These are phyloP conservation scores for Tephrocybe sp. DNA, from an alignment of 768 basidiomycete genomes.

Conservation along the genomic window DNA sequence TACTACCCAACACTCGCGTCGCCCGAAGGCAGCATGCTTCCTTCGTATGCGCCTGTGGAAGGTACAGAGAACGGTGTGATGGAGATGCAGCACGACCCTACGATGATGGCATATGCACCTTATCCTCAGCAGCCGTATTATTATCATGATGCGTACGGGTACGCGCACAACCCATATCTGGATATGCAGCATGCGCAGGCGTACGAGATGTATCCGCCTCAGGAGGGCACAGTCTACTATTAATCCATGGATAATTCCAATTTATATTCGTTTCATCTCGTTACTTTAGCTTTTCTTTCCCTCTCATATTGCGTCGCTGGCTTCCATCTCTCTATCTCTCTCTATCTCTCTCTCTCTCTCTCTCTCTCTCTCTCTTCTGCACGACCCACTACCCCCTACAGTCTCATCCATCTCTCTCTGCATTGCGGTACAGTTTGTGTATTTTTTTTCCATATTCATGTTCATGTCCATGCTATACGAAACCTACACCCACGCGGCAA, in stretches of 20 bases:
- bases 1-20: constrained; percentile 15
- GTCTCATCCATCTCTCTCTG: background rate
- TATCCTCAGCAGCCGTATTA: constrained; percentile 67
- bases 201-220: constrained; percentile 63
- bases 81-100: constrained; percentile 16
- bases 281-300: constrained; percentile 10
- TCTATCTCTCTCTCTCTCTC: constrained; percentile 2
- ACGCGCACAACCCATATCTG: constrained; percentile 52
- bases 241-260: constrained; percentile 30
- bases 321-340: background rate
- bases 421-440: constrained; percentile 14
- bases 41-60: constrained; percentile 31
- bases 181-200: constrained; percentile 64
- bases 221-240: constrained; percentile 60
- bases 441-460: constrained; percentile 10
- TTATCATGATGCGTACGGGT: constrained; percentile 67
- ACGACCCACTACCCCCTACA: constrained; percentile 1
- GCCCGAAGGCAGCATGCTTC: constrained; percentile 10
- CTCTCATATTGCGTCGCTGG: background rate
- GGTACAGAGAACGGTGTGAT: constrained; percentile 23
- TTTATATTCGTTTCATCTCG: constrained; percentile 20
- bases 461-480: constrained; percentile 5
- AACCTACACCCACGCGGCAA: background rate
- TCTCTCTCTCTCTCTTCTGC: constrained; percentile 6
- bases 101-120: constrained; percentile 53